Base-by-base conservation (phyloP, 1,284 basidiomycete species). In the Takashimella koratensis region DNA sequence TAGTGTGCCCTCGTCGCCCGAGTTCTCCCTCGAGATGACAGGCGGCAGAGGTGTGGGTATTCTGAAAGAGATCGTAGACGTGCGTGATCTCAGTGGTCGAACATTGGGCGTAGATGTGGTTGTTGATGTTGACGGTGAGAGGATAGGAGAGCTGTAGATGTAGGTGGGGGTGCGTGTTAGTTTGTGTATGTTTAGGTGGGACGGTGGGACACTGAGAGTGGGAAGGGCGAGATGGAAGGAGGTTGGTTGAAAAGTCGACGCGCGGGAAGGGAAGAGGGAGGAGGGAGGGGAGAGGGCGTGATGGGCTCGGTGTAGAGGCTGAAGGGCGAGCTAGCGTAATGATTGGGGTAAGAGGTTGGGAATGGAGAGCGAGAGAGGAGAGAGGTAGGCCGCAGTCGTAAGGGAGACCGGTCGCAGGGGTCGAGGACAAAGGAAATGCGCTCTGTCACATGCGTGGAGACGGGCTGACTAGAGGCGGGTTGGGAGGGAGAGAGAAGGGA, bases 21-120 rank as follows among this genome's bases (percentile, higher is more conserved):
- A 68, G 47, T 66, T 68, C 25, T 70, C 66, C 2, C 67, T 47
- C 19, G 67, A 70, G 63, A 70, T 65, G 54, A 70, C 62, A 5
- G 64, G 57, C 3, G n/a, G n/a, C 16, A 68, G 49, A 22, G 65
- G 59, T 22, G 64, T 59, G 0, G 61, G 58, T 54, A 60, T 63
- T 8, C 54, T 58, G 20, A 58, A 64, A 24, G 63, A 63, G 36
- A 68, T 54, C 27, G 70, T 69, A 16, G 71, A 67, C 23, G 71
- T 71, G 22, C 70, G 54, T 10, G 65, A 60, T 41, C 70, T 54
- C 20, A 58, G 54, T 22, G 51, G 43, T 21, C 54, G 57, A 36
- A 16, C 8, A 8, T 36, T 36, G 30, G 30, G 8, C 16, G 30
- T 36, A 16, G 30, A 36, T 36, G 30, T 8, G 30, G 8, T 8